These are phyloP conservation scores for Podospora appendiculata DNA, from an alignment of 495 filamentous ascomycete species.

Conservation along the genomic window DNA sequence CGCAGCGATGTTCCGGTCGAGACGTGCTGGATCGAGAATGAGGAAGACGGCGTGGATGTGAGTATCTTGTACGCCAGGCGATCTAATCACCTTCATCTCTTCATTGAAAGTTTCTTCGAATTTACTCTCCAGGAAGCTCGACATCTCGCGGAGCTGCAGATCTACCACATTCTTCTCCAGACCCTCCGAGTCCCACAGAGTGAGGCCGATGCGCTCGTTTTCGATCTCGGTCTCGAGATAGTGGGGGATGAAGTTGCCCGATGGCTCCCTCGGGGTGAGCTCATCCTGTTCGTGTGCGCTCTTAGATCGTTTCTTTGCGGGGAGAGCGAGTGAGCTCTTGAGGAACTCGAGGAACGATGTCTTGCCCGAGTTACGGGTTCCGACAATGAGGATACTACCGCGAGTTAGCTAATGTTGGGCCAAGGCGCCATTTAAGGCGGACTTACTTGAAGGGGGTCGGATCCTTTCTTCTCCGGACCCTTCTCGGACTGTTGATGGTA, in stretches of 20 bases:
- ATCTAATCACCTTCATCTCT: conserved; percentile 94
- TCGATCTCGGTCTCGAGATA: conserved; percentile 96
- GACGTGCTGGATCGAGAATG: conserved; percentile 78
- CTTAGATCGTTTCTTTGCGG: conserved; percentile 61
- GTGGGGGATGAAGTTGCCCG: conserved; percentile 66
- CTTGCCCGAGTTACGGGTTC: conserved; percentile 84
- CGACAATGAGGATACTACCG: conserved; percentile 78
- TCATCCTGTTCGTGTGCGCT: conserved; percentile 43
- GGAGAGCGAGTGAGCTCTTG: conserved; percentile 70
- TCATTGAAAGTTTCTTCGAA: conserved; percentile 97
- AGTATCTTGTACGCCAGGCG: conserved; percentile 88
- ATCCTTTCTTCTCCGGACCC: conserved; percentile 89
- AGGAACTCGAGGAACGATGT: conserved; percentile 96
- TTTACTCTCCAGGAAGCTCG: conserved; percentile 90
- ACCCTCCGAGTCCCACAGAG: conserved; percentile 92
- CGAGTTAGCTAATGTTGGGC: conserved; percentile 2
- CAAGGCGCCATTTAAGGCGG: no score
- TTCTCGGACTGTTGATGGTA: conserved; percentile 87
- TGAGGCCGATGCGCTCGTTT: conserved; percentile 83
- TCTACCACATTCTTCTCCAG: conserved; percentile 91
- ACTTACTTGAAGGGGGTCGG: conserved; percentile 97
- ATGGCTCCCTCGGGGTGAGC: conserved; percentile 40
- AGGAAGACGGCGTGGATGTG: conserved; percentile 96
- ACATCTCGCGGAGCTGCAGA: conserved; percentile 84
- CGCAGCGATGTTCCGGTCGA: conserved; percentile 75